Conservation (phyloP, 768 basidiomycete genomes). For the Clathrus columnatus region DNA sequence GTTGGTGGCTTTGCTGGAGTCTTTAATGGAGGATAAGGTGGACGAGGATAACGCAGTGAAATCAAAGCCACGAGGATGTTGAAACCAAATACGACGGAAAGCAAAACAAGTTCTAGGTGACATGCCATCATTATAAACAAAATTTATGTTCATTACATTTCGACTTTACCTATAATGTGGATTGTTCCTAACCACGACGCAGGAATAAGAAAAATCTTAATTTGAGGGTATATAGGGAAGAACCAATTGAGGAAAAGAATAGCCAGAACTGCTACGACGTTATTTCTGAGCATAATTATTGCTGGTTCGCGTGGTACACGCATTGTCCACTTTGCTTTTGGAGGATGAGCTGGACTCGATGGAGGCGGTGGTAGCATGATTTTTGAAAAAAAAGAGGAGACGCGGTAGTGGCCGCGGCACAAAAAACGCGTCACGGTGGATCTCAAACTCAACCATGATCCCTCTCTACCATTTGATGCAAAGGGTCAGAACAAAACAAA, state of each 20-base stretch:
- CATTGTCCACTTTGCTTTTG: constrained; percentile 3
- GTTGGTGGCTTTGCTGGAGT: constrained; percentile 2
- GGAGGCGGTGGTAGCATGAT: constrained; percentile 4
- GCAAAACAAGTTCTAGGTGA: background rate
- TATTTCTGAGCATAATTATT: constrained; percentile 5
- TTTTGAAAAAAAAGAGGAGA: too few relatives aligned
- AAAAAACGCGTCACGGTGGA: background rate
- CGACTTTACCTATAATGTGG: background rate
- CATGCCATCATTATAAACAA: background rate
- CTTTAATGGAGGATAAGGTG: constrained; percentile 6
- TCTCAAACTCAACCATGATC: too few relatives aligned
- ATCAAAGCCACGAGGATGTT: constrained; percentile 8
- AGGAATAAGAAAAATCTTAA: constrained; percentile 4
- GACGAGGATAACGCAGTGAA: constrained; percentile 8
- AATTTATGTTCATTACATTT: background rate
- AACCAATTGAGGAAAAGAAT: constrained; percentile 9
- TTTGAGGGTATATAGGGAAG: constrained; percentile 5
- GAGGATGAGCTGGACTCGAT: constrained; percentile 1
- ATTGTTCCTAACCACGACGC: background rate
- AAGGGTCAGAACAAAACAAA: too few relatives aligned
- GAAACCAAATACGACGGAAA: constrained; percentile 1
- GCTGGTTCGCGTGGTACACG: constrained; percentile 7
- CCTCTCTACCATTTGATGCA: too few relatives aligned
- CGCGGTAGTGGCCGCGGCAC: too few relatives aligned
- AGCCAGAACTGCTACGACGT: background rate